Evolutionary conservation across 352 stramenopile species (phyloP).

Genomic region (Phytopythium aichiense): DNA sequence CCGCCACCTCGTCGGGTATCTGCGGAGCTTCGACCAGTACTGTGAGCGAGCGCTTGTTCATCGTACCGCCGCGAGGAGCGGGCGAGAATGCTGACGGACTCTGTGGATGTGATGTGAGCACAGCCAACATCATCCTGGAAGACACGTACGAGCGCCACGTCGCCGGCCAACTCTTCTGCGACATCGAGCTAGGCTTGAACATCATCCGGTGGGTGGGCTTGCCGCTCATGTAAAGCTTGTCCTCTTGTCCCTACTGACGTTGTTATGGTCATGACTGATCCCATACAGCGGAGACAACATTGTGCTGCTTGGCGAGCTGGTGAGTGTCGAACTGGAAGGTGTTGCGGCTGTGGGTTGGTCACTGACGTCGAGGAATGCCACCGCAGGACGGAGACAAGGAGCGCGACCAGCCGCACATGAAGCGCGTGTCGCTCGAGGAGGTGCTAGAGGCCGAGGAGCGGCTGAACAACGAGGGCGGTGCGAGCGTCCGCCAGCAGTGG

Average conservation of each 20-base stretch:
- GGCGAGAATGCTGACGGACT: neutral
- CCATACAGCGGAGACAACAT: conserved; percentile 76
- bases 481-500: conserved; percentile 79
- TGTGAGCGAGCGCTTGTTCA: conserved; percentile 36
- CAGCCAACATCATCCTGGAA: conserved; percentile 96
- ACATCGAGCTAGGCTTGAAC: conserved; percentile 96
- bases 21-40: conserved; percentile 87
- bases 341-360: neutral
- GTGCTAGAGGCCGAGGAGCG: conserved; percentile 79
- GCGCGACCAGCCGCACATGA: conserved; percentile 78
- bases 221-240: neutral
- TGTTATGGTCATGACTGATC: neutral
- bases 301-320: conserved; percentile 80
- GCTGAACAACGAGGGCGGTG: conserved; percentile 53
- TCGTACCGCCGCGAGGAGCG: neutral
- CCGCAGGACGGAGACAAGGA: conserved; percentile 77
- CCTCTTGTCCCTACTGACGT: neutral
- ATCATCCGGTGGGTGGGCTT: conserved; percentile 79
- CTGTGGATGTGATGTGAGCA: conserved; percentile 4
- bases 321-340: conserved; percentile 15
- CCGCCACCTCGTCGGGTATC: conserved; percentile 91
- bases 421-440: conserved; percentile 70
- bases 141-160: conserved; percentile 92
- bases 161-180: conserved; percentile 87
- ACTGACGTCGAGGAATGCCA: neutral